Evolutionary conservation across 371 early-diverging fungal species (phyloP), one percentile per base, ranked within the genome.

Genomic region (Mortierella sp.): DNA sequence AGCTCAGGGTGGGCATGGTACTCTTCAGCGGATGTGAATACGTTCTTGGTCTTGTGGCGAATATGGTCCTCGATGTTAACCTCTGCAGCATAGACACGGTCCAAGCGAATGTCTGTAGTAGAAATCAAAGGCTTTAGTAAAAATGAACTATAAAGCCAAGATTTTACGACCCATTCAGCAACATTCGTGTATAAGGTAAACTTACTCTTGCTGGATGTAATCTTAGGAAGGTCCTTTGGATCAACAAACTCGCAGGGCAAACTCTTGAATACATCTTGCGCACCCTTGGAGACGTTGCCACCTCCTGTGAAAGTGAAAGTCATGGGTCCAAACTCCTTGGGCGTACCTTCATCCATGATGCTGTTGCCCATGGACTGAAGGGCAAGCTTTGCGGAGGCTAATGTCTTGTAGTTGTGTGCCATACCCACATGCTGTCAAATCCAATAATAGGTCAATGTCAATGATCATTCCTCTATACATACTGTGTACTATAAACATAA

Each of bases 241-340:
- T 93, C 88, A 7, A 98, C 90, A 88, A 94, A 95, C 72, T 97
- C 96, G 78, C 97, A 97, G 5, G 98, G 98, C 57, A 98, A 81
- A 62, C 93, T 87, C 83, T 94, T 89, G 82, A 98, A 96, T 36
- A 99, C 92, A 41, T 95, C 93, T 80, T 94, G 87, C 0, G 97
- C 98, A 16, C 98, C 98, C 89, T 92, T 86, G n/a, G 97, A 87
- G 15, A 99, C 99, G 70, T 97, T 95, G 6, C 99, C 99, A n/a
- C 89, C 80, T n/a, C 99, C 99, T 6, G 97, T 97, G 71, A 99
- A 96, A 1, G 92, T 92, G 77, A 97, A 96, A 15, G 93, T 87
- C 86, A 98, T 84, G 8, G 99, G 99, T 1, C 95, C 95, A 74
- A 99, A 94, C 62, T 89, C 89, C 59, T 89, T 86, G 10, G 98